Evolutionary conservation across 495 filamentous ascomycete species (phyloP), one percentile per base, ranked within the genome.

Genomic region (Penicillium turbatum): DNA sequence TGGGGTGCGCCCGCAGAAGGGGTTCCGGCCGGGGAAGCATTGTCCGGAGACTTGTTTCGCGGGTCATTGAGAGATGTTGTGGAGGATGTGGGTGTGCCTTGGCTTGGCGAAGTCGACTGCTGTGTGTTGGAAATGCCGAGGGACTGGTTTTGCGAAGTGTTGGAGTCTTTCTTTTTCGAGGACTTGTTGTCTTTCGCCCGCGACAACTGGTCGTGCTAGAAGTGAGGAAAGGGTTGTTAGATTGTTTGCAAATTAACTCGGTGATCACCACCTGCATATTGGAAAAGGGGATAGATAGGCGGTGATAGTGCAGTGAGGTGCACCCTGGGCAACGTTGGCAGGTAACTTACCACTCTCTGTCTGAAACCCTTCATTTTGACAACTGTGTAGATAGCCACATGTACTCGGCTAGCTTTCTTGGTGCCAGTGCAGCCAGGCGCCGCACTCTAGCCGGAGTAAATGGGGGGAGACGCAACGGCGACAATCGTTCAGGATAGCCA

Each of bases 351-450:
- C 78, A 97, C 95, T 87, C 88, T 87, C 79, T 95, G 90, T 77
- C 93, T 87, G 74, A 98, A 96, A 67, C 89, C 86, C 79, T 96
- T 97, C 93, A 98, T 97, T 76, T 82, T 90, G 53, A 60, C 59
- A 38, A 48, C 53, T 53, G 57, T 57, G 54, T 65, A 48, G 61
- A 68, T 51, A 62, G 54, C 68, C 69, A 66, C 72, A 75, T 73
- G 65, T 70, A 75, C 66, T 71, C 63, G 61, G 54, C 56, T 61
- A 48, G 29, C 31, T 31, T 51, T 60, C 48, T 69, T 58, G 59
- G 61, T 72, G 61, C 69, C 59, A 68, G 71, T 67, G 69, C 72
- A 75, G 69, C 68, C 56, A 53, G 51, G 44, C 43, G 69, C 66
- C 65, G 64, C 71, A 72, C 66, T 67, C 63, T 66, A 73, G 69